Evolutionary conservation across 225 moss, liverwort and hornwort species (phyloP), one percentile per base, ranked within the genome.

Genomic region (Physcomitrellopsis africana): DNA sequence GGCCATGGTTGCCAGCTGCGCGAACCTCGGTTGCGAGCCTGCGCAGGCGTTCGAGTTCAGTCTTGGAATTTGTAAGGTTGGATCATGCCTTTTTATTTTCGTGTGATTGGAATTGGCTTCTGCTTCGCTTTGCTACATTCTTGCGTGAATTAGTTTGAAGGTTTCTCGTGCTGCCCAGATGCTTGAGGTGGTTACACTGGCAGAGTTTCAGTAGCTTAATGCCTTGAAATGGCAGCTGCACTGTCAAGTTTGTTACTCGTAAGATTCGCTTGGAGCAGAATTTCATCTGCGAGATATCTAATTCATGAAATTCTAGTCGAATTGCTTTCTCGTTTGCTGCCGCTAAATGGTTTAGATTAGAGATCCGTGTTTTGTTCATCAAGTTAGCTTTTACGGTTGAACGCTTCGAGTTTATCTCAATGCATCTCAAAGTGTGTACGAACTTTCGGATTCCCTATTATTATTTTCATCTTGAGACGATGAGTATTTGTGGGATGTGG

Each of bases 21-120:
- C 64, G 55, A 64, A 29, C 53, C 53, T 80, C 55, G 69, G 80
- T 27, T 76, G 74, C 55, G 74, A 75, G 37, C 72, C 81, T 41
- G 84, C 90, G 37, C 67, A 82, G 70, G 90, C 90, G 17, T 90
- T 84, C 51, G 83, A 84, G 63, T 59, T 85, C 77, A 74, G 77
- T 51, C 81, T 90, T 80, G 90, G 90, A 90, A 90, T 90, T 58
- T 87, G 90, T 90, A 90, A 90, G 87, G 86, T 89, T 70, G 74
- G 77, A 85, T 67, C 76, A 79, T 68, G 37, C 64, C 24, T 37
- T 37, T 37, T 4, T 37, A 5, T 18, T 57, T 82, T 67, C 32
- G 26, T 66, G 70, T 73, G 63, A 13, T 72, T 3, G 5, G 8
- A 37, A 17, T 52, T 70, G 73, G 19, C 11, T 48, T 82, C 52